Conservation (phyloP, 2,329 filamentous ascomycete species). For the Trichoderma sp. region DNA sequence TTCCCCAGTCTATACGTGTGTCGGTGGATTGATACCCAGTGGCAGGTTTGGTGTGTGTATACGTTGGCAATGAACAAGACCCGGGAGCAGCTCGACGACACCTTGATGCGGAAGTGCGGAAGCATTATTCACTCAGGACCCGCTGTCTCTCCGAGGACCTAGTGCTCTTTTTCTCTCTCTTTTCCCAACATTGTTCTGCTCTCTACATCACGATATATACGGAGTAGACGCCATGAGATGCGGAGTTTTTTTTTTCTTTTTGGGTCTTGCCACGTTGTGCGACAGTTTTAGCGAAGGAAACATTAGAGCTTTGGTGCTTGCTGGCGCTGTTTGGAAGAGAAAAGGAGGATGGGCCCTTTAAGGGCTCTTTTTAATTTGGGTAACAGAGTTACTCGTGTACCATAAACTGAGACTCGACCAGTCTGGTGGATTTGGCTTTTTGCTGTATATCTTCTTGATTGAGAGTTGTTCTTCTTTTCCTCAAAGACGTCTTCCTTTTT, state of each 20-base stretch:
- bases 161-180: slow-evolving; percentile 1
- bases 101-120: slow-evolving; percentile 13
- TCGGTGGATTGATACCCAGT: slow-evolving; percentile 27
- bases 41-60: slow-evolving; percentile 16
- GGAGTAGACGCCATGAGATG: slow-evolving; percentile 25
- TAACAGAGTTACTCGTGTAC: slow-evolving; percentile 43
- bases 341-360: slow-evolving; percentile 31
- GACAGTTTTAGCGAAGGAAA: slow-evolving; percentile 29
- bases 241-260: slow-evolving; percentile 24
- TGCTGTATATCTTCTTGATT: slow-evolving; percentile 18
- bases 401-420: slow-evolving; percentile 37
- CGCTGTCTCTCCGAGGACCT: not conserved
- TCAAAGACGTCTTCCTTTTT: not conserved
- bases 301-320: slow-evolving; percentile 27
- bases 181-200: slow-evolving; percentile 12
- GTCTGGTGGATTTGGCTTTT: slow-evolving; percentile 22
- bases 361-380: slow-evolving; percentile 37
- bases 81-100: slow-evolving; percentile 21
- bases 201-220: slow-evolving; percentile 23
- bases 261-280: slow-evolving; percentile 29
- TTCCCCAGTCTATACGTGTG: slow-evolving; percentile 17
- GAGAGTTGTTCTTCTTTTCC: not conserved
- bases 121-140: slow-evolving; percentile 2
- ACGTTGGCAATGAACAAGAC: slow-evolving; percentile 25
- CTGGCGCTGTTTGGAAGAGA: slow-evolving; percentile 19